These are phyloP conservation scores for Sporothrix mexicana DNA, from an alignment of 2,329 filamentous ascomycete species.

Conservation along the genomic window DNA sequence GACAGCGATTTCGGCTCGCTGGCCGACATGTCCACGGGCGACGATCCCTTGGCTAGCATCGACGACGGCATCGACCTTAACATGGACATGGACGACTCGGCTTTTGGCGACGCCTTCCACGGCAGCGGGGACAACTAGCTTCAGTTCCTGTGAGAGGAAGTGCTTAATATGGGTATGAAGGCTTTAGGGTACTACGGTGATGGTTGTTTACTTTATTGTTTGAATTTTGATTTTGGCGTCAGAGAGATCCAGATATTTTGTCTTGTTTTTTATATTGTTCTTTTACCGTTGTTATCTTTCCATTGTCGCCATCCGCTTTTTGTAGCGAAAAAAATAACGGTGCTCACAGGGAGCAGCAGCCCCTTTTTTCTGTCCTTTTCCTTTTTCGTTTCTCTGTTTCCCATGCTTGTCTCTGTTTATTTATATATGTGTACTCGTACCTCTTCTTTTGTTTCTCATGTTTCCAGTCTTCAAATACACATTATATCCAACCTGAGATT, in stretches of 20 bases:
- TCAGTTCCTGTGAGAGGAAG: neutral
- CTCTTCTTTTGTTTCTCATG: neutral
- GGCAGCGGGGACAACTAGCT: constrained; percentile 49
- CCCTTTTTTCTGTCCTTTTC: neutral
- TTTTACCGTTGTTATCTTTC: neutral
- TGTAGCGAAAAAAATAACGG: constrained; percentile 1
- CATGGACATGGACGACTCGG: constrained; percentile 77
- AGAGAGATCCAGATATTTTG: constrained; percentile 19
- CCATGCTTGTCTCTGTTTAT: neutral
- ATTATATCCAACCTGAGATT: neutral
- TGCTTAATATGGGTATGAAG: neutral
- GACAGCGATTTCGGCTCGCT: constrained; percentile 66
- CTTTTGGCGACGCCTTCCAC: constrained; percentile 84
- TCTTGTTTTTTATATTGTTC: neutral
- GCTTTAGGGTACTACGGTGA: neutral
- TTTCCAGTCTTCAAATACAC: neutral
- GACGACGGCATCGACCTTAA: constrained; percentile 69
- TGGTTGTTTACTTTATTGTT: constrained; percentile 4
- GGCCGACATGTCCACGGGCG: constrained; percentile 71
- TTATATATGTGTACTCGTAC: constrained; percentile 17
- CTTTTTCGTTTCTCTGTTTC: neutral
- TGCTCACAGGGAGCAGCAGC: constrained; percentile 16
- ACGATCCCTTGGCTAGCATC: constrained; percentile 70
- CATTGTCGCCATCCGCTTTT: neutral
- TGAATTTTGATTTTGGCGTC: constrained; percentile 16